Conservation (phyloP, 2,329 filamentous ascomycete genomes). For the Ustulina deusta region DNA sequence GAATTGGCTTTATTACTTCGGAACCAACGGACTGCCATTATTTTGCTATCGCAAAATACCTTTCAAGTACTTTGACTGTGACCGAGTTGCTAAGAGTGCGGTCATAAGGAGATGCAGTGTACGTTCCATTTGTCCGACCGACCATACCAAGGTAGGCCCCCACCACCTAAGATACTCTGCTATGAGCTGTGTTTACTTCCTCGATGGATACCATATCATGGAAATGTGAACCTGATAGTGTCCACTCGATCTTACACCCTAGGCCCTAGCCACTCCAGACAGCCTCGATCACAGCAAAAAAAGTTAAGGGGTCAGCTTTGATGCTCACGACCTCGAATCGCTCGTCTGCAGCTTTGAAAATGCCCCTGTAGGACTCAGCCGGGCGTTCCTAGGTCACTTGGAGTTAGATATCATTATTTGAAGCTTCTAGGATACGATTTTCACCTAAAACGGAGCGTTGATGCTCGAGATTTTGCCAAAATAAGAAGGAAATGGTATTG, state of each 20-base stretch:
- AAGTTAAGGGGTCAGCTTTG: conserved; percentile 53
- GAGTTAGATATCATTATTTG: not conserved
- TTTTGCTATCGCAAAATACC: not conserved
- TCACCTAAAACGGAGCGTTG: not conserved
- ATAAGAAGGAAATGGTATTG: not conserved
- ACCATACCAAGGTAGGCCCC: not conserved
- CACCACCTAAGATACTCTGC: not conserved
- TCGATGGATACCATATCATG: not conserved
- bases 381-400: conserved; percentile 54
- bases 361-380: conserved; percentile 58
- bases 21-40: not conserved
- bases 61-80: not conserved
- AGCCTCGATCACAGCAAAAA: conserved; percentile 55
- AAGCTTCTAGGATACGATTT: not conserved
- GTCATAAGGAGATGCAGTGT: not conserved
- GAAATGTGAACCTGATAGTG: not conserved
- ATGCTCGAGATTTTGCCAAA: not conserved
- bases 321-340: conserved; percentile 57
- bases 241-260: not conserved
- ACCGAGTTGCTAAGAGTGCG: too few relatives aligned
- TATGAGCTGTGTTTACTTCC: not conserved
- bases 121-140: not conserved
- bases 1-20: not conserved
- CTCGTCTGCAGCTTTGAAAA: conserved; percentile 60
- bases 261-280: conserved; percentile 50